Conservation (phyloP, 495 filamentous ascomycete species). For the Xylaria venustula region DNA sequence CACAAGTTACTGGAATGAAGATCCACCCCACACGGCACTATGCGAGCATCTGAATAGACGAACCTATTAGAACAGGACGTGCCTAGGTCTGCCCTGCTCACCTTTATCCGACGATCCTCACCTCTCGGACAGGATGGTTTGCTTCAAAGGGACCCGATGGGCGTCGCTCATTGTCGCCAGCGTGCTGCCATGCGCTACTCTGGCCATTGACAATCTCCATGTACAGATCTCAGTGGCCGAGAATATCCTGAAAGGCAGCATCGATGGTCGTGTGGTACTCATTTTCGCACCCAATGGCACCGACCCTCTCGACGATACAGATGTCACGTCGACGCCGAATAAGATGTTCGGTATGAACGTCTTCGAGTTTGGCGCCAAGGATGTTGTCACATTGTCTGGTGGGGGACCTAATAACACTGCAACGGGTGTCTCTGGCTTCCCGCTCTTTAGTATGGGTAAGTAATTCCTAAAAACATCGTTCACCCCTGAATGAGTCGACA, state of each 20-base stretch:
- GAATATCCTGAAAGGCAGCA: slow-evolving; percentile 7
- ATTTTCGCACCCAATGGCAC: slow-evolving; percentile 16
- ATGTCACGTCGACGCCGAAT: slow-evolving; percentile 14
- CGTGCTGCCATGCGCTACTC: neutral
- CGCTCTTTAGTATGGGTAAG: slow-evolving; percentile 10
- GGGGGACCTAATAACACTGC: neutral
- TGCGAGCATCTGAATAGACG: neutral
- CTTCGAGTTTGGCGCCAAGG: slow-evolving; percentile 8
- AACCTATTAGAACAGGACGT: too few relatives aligned
- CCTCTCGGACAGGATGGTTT: neutral
- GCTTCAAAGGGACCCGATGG: neutral
- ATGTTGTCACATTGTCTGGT: slow-evolving; percentile 9
- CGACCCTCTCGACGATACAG: slow-evolving; percentile 12
- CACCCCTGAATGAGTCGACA: neutral
- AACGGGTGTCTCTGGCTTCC: slow-evolving; percentile 8
- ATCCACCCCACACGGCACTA: neutral
- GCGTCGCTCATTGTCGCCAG: slow-evolving; percentile 4
- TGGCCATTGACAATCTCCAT: neutral
- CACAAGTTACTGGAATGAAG: neutral
- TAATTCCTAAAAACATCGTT: neutral
- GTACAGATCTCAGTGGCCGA: slow-evolving; percentile 7
- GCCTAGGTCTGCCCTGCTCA: neutral
- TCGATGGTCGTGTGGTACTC: slow-evolving; percentile 14
- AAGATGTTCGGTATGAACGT: slow-evolving; percentile 18
- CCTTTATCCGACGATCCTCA: neutral